Evolutionary conservation across 2,329 filamentous ascomycete genomes (phyloP).

Genomic region (Periconia sp.): DNA sequence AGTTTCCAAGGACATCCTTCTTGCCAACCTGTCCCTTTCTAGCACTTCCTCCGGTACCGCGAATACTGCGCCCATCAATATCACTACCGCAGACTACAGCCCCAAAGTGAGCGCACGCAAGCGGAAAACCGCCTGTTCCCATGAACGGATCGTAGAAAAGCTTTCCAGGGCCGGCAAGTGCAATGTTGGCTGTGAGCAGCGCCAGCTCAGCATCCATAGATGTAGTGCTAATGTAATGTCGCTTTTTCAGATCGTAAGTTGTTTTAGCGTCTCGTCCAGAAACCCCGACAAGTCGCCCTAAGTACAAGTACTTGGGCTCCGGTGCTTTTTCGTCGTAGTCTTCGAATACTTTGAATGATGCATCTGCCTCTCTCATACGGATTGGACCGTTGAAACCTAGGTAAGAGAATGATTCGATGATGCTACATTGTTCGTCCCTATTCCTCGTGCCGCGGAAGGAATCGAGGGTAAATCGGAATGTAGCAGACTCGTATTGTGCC

Average conservation of each 20-base stretch:
- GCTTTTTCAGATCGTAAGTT: constrained; percentile 89
- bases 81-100: constrained; percentile 85
- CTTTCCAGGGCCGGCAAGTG: constrained; percentile 79
- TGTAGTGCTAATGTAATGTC: constrained; percentile 91
- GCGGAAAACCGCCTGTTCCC: constrained; percentile 89
- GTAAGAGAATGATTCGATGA: constrained; percentile 85
- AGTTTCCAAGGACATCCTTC: constrained; percentile 71
- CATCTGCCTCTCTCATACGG: constrained; percentile 69
- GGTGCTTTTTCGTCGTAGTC: constrained; percentile 69
- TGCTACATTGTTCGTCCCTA: constrained; percentile 65
- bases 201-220: constrained; percentile 97
- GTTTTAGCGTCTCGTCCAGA: constrained; percentile 71
- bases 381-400: constrained; percentile 80
- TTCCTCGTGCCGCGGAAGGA: constrained; percentile 78
- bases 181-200: constrained; percentile 89
- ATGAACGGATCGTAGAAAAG: constrained; percentile 95
- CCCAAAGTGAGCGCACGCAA: constrained; percentile 90
- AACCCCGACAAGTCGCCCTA: constrained; percentile 73
- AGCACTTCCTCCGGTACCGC: constrained; percentile 64
- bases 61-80: constrained; percentile 88
- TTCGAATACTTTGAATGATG: constrained; percentile 82
- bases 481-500: constrained; percentile 65
- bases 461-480: constrained; percentile 87
- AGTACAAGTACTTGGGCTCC: constrained; percentile 64
- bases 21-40: constrained; percentile 47